A percentile compares a stretch with the other conserved stretches of the same genome.
Conservation (phyloP, 2,329 filamentous ascomycete genomes). For the Ustilaginoidea virens region DNA sequence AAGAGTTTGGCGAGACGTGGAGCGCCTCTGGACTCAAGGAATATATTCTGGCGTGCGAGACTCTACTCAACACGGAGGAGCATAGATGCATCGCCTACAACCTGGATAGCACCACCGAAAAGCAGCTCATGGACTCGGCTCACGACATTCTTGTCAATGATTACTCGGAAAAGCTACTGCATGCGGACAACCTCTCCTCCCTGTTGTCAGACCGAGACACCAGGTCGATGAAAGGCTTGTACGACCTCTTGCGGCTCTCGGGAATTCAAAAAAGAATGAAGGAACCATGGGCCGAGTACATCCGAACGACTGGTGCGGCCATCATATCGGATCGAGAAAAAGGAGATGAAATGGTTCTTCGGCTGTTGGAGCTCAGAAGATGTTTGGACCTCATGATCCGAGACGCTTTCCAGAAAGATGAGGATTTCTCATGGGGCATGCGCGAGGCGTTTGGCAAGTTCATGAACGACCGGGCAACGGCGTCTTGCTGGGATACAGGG, state of each 20-base stretch:
- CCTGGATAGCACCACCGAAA: slow-evolving; percentile 70
- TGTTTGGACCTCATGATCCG: slow-evolving; percentile 63
- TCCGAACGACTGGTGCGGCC: slow-evolving; percentile 53
- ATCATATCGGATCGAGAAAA: slow-evolving; percentile 72
- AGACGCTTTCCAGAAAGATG: slow-evolving; percentile 61
- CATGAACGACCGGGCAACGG: slow-evolving; percentile 76
- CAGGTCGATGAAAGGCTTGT: slow-evolving; percentile 58
- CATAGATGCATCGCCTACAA: slow-evolving; percentile 65
- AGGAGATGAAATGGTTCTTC: slow-evolving; percentile 72
- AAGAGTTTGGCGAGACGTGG: slow-evolving; percentile 51
- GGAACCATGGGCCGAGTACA: slow-evolving; percentile 63
- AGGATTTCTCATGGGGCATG: slow-evolving; percentile 62
- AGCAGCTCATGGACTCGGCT: slow-evolving; percentile 56
- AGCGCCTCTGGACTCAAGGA: slow-evolving; percentile 49
- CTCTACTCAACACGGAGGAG: slow-evolving; percentile 57
- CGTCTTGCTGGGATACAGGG: slow-evolving; percentile 59
- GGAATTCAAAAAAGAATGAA: slow-evolving; percentile 56
- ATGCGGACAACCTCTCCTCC: slow-evolving; percentile 50
- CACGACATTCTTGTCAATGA: slow-evolving; percentile 57
- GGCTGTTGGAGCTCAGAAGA: slow-evolving; percentile 66
- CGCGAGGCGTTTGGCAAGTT: slow-evolving; percentile 78
- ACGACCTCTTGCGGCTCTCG: slow-evolving; percentile 59
- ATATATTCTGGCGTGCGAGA: slow-evolving; percentile 58
- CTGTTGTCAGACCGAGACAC: slow-evolving; percentile 59
- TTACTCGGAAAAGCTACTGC: slow-evolving; percentile 50